Evolutionary conservation across 352 stramenopile genomes (phyloP).

Genomic region (Globisporangium paddicum): DNA sequence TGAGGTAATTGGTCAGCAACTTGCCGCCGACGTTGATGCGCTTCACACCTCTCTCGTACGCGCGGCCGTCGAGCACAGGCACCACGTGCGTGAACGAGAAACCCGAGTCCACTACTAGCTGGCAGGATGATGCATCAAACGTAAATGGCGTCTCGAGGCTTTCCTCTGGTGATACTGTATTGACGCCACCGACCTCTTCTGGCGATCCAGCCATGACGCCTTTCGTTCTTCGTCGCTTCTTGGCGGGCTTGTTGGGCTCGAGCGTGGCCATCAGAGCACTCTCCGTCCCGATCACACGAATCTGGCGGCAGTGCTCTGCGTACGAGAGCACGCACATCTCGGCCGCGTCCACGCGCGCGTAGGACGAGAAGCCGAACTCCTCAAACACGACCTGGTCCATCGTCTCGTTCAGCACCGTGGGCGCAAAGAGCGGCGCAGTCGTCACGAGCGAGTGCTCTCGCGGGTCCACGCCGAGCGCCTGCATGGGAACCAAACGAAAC

Average conservation of each 20-base stretch:
- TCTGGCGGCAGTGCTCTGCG: conserved; percentile 26
- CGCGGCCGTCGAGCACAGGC: conserved; percentile 76
- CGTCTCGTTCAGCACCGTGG: conserved; percentile 47
- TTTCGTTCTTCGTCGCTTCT: conserved; percentile 17
- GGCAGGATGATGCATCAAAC: conserved; percentile 52
- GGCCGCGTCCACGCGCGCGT: conserved; percentile 40
- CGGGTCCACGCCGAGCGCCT: conserved; percentile 47
- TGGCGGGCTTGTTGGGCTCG: conserved; percentile 9
- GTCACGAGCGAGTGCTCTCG: conserved; percentile 46
- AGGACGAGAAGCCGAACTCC: conserved; percentile 56
- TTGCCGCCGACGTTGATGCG: conserved; percentile 94
- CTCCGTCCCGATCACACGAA: too few relatives aligned
- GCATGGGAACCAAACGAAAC: too few relatives aligned
- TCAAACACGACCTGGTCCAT: conserved; percentile 85
- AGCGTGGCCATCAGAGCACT: not conserved
- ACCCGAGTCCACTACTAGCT: conserved; percentile 91
- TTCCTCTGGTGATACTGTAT: not conserved
- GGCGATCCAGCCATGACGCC: not conserved
- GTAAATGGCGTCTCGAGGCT: not conserved
- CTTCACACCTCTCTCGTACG: conserved; percentile 44
- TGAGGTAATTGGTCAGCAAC: conserved; percentile 96
- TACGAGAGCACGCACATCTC: conserved; percentile 70
- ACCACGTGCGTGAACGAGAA: conserved; percentile 96
- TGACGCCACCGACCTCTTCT: not conserved
- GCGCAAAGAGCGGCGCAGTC: conserved; percentile 56